Conservation (phyloP, 2,329 filamentous ascomycete genomes). For the Fusarium guadeloupense region DNA sequence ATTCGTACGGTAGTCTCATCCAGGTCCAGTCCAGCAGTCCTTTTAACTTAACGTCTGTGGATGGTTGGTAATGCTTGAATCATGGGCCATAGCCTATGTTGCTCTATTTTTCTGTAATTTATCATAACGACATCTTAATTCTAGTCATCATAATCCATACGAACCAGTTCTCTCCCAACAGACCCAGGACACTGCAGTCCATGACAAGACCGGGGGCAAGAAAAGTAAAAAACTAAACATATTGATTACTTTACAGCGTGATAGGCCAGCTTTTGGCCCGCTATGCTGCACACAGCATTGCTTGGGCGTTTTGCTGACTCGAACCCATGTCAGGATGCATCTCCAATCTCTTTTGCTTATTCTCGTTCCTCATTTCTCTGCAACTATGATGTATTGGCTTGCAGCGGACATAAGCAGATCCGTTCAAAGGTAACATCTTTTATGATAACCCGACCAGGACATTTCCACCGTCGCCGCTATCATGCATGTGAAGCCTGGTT, state of each 20-base stretch:
- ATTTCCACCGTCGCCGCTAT: constrained; percentile 5
- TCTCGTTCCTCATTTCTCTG: constrained; percentile 13
- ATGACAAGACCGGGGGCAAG: constrained; percentile 6
- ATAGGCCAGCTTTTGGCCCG: constrained; percentile 34
- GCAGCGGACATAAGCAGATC: not conserved
- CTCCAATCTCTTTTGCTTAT: constrained; percentile 3
- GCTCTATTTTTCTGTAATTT: constrained; percentile 9
- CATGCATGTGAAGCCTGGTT: constrained; percentile 33
- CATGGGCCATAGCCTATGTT: not conserved
- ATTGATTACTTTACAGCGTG: constrained; percentile 32
- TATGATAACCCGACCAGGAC: constrained; percentile 1
- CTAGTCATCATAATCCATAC: constrained; percentile 31
- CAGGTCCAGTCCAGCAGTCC: not conserved
- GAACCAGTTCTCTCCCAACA: constrained; percentile 3
- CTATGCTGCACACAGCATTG: constrained; percentile 24
- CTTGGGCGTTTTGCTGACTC: constrained; percentile 20
- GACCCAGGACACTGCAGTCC: constrained; percentile 3
- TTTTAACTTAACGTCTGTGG: not conserved
- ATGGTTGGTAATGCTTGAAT: not conserved
- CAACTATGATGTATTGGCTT: not conserved
- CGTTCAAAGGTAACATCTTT: not conserved
- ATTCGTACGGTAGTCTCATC: not conserved
- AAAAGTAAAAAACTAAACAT: constrained; percentile 1
- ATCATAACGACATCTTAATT: constrained; percentile 11
- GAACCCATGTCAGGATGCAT: constrained; percentile 34